Conservation (phyloP, 1,284 basidiomycete genomes). For the Heterobasidion parviporum region DNA sequence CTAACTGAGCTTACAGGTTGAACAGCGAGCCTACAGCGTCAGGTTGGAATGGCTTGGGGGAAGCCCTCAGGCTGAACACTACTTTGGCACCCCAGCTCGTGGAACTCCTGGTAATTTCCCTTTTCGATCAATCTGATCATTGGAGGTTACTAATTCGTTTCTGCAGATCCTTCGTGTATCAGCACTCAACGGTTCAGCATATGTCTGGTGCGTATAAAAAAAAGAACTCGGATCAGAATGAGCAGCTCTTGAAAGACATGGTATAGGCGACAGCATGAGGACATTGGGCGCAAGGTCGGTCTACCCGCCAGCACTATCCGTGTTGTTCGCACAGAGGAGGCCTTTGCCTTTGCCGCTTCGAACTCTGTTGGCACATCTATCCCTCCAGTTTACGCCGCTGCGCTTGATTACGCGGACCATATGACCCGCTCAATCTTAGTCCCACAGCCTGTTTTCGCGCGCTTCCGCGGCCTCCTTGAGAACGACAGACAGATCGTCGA, state of each 20-base stretch:
- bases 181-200: not conserved
- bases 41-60: constrained; percentile 1
- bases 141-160: not conserved
- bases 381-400: not conserved
- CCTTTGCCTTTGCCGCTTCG: not conserved
- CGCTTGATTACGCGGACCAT: constrained; percentile 2
- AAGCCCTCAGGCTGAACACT: not conserved
- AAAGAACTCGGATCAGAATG: not conserved
- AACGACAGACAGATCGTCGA: constrained; percentile 3
- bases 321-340: not conserved
- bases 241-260: not conserved
- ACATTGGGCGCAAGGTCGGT: not conserved
- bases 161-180: constrained; percentile 1
- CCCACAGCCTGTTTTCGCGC: not conserved
- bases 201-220: not conserved
- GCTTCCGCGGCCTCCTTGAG: not conserved
- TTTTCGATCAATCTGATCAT: not conserved
- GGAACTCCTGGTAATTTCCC: not conserved
- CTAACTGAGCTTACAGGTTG: not conserved
- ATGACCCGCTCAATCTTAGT: not conserved
- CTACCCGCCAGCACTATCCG: not conserved
- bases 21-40: not conserved
- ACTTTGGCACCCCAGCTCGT: not conserved
- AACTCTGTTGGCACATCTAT: not conserved
- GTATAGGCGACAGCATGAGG: not conserved